phyloP scores from a whole-genome alignment of 441 rosid species.

The Croton setiger region DNA sequence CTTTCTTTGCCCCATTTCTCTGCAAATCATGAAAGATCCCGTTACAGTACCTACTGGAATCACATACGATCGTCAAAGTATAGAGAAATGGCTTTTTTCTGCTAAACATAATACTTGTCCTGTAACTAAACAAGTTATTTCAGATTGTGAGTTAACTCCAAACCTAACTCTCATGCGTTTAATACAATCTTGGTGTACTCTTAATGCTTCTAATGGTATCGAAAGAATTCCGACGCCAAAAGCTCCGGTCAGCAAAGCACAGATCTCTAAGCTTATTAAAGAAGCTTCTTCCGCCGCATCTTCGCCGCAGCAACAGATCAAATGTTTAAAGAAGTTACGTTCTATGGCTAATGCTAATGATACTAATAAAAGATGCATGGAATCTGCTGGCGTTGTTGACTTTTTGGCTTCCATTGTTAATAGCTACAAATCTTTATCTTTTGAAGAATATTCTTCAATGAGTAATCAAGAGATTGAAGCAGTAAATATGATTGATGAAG shows the following conservation, averaged over 20 bases:
- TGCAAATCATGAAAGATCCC: conserved; percentile 84
- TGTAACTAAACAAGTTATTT: conserved; percentile 54
- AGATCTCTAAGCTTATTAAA: conserved; percentile 51
- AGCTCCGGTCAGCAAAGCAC: conserved; percentile 50
- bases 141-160: conserved; percentile 67
- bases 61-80: conserved; percentile 74
- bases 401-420: conserved; percentile 52
- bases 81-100: conserved; percentile 61
- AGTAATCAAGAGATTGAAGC: conserved; percentile 29
- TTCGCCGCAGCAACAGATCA: conserved; percentile 42
- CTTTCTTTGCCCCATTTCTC: conserved; percentile 78
- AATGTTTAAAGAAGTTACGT: conserved; percentile 48
- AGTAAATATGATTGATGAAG: conserved; percentile 45
- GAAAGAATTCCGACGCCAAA: conserved; percentile 82
- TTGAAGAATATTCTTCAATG: conserved; percentile 4
- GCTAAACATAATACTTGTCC: conserved; percentile 59
- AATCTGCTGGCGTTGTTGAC: conserved; percentile 64
- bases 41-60: conserved; percentile 67
- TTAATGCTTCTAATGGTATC: conserved; percentile 67
- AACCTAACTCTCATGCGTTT: conserved; percentile 75
- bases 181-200: conserved; percentile 87
- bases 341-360: conserved; percentile 51
- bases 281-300: conserved; percentile 36
- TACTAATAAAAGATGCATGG: conserved; percentile 62
- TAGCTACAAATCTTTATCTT: conserved; percentile 19